phyloP scores from a whole-genome alignment of 768 basidiomycete species.

The Pholiota molesta region DNA sequence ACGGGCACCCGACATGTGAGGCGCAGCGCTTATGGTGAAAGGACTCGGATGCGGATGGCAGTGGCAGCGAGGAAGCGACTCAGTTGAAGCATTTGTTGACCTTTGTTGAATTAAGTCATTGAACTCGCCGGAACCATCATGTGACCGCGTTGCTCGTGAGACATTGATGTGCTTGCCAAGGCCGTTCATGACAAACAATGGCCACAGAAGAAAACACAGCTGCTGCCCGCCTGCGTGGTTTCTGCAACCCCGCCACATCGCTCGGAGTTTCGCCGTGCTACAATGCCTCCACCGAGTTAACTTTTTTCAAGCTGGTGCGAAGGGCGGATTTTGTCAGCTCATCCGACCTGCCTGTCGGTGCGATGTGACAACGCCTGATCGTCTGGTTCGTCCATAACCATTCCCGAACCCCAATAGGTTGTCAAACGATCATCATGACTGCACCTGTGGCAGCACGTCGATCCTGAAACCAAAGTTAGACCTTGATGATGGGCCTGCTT shows the following conservation, averaged over 20 bases:
- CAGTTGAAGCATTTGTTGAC: slow-evolving; percentile 10
- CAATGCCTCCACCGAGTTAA: not conserved
- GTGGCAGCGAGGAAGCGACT: not conserved
- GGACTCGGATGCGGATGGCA: not conserved
- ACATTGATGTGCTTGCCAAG: slow-evolving; percentile 10
- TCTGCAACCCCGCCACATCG: not conserved
- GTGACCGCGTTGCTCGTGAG: slow-evolving; percentile 21
- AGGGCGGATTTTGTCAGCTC: slow-evolving; percentile 10
- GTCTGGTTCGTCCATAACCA: slow-evolving; percentile 5
- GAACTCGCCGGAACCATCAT: slow-evolving; percentile 13
- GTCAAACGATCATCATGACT: slow-evolving; percentile 11
- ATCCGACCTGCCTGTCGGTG: slow-evolving; percentile 3
- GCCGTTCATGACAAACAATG: slow-evolving; percentile 10
- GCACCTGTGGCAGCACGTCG: slow-evolving; percentile 9
- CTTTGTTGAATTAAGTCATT: slow-evolving; percentile 15
- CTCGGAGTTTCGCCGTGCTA: not conserved
- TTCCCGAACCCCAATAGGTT: slow-evolving; percentile 5
- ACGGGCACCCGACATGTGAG: slow-evolving; percentile 33
- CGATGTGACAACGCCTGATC: slow-evolving; percentile 1
- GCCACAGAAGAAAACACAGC: no score
- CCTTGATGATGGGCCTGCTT: slow-evolving; percentile 7
- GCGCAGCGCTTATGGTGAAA: slow-evolving; percentile 11
- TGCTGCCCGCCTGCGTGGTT: no score
- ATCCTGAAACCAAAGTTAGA: slow-evolving; percentile 17
- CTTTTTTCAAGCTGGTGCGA: not conserved